These are phyloP conservation scores for Malus domestica DNA, from an alignment of 306 rosid genomes.

Conservation along the genomic window ASM211411v1 NC_041789.1:13572501-13573000, in stretches of 20 bases:
- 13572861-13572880: neutral
- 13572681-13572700: neutral
- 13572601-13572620: slow-evolving; percentile 24
- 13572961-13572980: neutral
- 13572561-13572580: slow-evolving; percentile 14
- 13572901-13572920: neutral
- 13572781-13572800: slow-evolving; percentile 2
- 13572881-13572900: neutral
- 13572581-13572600: slow-evolving; percentile 7
- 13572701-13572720: slow-evolving; percentile 37
- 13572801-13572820: neutral
- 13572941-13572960: neutral
- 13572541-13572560: neutral
- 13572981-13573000: neutral
- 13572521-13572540: neutral
- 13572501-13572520: neutral
- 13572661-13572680: too few species aligned
- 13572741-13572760: neutral
- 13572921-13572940: neutral
- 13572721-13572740: slow-evolving; percentile 32
- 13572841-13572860: neutral
- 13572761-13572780: neutral
- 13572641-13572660: slow-evolving; percentile 15
- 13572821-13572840: neutral
- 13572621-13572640: slow-evolving; percentile 29